Evolutionary conservation across 140 eudicot genomes (phyloP).

Genomic region (Oenanthe javanica): DNA sequence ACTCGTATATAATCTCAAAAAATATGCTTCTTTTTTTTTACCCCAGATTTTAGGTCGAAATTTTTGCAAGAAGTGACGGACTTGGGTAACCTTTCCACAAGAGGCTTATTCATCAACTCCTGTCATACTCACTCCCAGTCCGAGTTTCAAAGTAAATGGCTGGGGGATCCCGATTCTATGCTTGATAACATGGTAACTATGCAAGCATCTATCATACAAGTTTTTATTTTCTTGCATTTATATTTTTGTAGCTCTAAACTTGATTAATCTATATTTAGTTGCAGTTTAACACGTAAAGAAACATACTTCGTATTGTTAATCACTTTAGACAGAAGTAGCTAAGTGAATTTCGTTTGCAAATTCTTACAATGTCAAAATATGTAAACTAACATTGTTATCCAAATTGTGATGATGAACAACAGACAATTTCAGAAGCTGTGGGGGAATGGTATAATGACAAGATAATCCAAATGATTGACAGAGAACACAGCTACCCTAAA

Average conservation of each 20-base stretch:
- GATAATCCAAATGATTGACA: neutral
- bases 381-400: neutral
- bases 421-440: constrained; percentile 7
- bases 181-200: neutral
- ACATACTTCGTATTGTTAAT: neutral
- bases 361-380: too few species aligned
- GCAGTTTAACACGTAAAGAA: neutral
- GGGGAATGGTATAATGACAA: neutral
- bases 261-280: neutral
- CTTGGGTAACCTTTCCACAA: neutral
- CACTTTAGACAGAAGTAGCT: neutral
- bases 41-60: constrained; percentile 1
- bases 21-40: neutral
- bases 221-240: neutral
- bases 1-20: neutral
- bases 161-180: constrained; percentile 1
- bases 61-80: neutral
- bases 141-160: constrained; percentile 10
- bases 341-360: neutral
- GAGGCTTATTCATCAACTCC: constrained; percentile 9
- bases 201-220: neutral
- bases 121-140: constrained; percentile 12
- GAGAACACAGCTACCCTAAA: neutral
- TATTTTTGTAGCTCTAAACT: neutral
- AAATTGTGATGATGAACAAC: neutral